Conservation (phyloP, 257 asterid species). For the Datura wrightii region DNA sequence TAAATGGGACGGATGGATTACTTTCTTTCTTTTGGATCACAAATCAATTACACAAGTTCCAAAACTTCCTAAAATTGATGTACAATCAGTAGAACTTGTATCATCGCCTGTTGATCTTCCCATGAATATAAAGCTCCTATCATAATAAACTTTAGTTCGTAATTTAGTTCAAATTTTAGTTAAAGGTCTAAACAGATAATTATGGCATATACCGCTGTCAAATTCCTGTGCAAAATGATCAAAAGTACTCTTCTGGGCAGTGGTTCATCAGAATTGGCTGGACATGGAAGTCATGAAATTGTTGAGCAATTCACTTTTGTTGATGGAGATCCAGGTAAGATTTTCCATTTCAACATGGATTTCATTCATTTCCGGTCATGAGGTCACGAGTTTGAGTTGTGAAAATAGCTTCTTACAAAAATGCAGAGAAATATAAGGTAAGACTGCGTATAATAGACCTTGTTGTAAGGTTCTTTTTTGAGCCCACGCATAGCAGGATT, state of each 20-base stretch:
- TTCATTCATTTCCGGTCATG: neutral
- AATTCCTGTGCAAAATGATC: neutral
- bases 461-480: too few species aligned
- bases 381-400: too few species aligned
- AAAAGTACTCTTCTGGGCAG: neutral
- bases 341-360: neutral
- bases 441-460: too few species aligned
- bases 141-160: neutral
- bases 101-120: neutral
- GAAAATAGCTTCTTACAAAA: too few species aligned
- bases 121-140: neutral
- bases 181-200: neutral
- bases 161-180: neutral
- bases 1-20: too few species aligned
- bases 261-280: neutral
- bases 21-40: too few species aligned
- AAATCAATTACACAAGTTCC: too few species aligned
- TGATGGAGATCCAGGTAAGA: neutral
- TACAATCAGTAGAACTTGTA: neutral
- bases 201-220: conserved; percentile 7
- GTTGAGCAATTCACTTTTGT: neutral
- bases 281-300: neutral
- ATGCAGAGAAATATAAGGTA: too few species aligned
- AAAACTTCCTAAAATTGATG: neutral
- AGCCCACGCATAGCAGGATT: too few species aligned